phyloP scores from a whole-genome alignment of 495 filamentous ascomycete species.

The Trichocladium uniseriatum region DNA sequence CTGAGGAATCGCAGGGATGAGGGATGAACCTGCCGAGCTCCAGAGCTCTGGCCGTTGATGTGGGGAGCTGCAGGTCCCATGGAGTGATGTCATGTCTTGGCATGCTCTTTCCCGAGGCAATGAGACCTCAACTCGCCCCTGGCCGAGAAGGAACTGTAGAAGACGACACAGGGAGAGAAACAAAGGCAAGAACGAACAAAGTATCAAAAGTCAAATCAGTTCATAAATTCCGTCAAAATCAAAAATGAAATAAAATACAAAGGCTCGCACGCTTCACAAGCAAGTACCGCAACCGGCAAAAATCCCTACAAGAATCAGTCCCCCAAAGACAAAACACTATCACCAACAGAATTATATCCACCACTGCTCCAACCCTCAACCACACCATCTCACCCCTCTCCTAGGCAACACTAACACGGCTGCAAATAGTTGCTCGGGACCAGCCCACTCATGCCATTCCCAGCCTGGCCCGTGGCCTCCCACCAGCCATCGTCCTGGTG shows the following conservation, averaged over 20 bases:
- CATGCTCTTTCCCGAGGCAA: not conserved
- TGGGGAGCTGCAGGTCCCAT: constrained; percentile 5
- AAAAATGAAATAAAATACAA: not conserved
- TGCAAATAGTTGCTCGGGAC: constrained; percentile 98
- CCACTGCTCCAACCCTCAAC: not conserved
- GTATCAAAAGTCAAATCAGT: too few relatives aligned
- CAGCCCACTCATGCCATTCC: constrained; percentile 63
- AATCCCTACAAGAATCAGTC: not conserved
- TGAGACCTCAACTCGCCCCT: too few relatives aligned
- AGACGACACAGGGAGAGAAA: too few relatives aligned
- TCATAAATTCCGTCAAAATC: not conserved
- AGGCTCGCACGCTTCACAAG: not conserved
- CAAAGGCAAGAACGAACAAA: too few relatives aligned
- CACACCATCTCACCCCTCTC: not conserved
- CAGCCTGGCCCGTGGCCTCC: constrained; percentile 87
- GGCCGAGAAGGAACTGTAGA: too few relatives aligned
- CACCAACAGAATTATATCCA: too few relatives aligned
- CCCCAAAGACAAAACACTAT: too few relatives aligned
- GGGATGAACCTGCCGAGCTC: not conserved
- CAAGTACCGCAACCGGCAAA: not conserved
- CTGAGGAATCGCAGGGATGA: not conserved
- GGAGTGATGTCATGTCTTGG: constrained; percentile 12
- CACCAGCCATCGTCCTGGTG: constrained; percentile 99
- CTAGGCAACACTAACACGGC: constrained; percentile 27
- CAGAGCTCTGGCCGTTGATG: not conserved